Evolutionary conservation across 306 rosid genomes (phyloP).

Genomic region (Vicia sativa): DNA sequence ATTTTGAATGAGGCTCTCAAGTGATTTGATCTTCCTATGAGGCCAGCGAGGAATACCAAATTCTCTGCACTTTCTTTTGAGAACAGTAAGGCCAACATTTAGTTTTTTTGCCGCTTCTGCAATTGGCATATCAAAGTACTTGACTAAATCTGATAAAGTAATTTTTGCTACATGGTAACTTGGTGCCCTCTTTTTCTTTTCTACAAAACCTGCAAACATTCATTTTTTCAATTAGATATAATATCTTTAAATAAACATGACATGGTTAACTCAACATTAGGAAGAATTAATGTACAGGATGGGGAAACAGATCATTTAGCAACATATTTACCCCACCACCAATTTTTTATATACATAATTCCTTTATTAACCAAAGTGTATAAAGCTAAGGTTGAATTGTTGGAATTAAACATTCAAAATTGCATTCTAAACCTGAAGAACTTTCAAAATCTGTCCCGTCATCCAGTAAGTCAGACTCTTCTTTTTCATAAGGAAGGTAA

Average conservation of each 20-base stretch:
- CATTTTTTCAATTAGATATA: conserved; percentile 46
- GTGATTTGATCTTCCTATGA: conserved; percentile 91
- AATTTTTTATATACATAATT: conserved; percentile 18
- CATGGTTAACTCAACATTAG: conserved; percentile 33
- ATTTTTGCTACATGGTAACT: conserved; percentile 66
- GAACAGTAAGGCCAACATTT: conserved; percentile 84
- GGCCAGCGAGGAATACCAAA: conserved; percentile 96
- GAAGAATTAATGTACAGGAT: conserved; percentile 17
- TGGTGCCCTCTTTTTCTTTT: conserved; percentile 75
- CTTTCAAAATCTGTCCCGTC: conserved; percentile 44
- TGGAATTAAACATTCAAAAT: conserved; percentile 26
- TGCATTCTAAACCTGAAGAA: conserved; percentile 60
- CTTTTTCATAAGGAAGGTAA: conserved; percentile 61
- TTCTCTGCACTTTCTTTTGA: conserved; percentile 90
- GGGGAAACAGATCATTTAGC: conserved; percentile 19
- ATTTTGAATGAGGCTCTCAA: conserved; percentile 80
- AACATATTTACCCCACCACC: conserved; percentile 8
- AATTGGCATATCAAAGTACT: conserved; percentile 82
- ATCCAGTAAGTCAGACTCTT: conserved; percentile 45
- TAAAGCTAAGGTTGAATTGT: conserved; percentile 14
- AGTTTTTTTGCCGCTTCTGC: conserved; percentile 77
- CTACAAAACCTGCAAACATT: conserved; percentile 51
- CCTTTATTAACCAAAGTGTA: conserved; percentile 3
- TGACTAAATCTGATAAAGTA: conserved; percentile 73
- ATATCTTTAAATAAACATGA: conserved; percentile 32